These are phyloP conservation scores for Panicum hallii DNA, from an alignment of 202 grass and related monocot genomes.

Conservation along the genomic window DNA sequence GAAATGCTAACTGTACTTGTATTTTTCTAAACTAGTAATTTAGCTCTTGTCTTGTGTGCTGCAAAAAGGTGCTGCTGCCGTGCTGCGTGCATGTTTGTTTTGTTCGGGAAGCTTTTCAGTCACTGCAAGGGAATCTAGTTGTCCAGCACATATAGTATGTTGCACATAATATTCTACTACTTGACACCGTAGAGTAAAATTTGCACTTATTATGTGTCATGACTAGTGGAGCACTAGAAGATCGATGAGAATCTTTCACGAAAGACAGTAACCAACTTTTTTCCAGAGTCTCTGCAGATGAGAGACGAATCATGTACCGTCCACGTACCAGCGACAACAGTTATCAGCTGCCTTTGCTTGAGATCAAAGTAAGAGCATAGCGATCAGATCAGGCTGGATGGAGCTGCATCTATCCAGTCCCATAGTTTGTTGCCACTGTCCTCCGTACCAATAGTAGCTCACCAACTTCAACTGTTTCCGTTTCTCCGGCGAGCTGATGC, in stretches of 20 bases:
- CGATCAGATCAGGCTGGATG: not conserved
- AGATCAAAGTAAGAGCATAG: constrained; percentile 23
- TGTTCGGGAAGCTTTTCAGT: constrained; percentile 5
- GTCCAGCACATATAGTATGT: not conserved
- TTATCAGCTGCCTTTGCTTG: constrained; percentile 23
- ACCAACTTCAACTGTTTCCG: constrained; percentile 42
- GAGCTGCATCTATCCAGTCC: not conserved
- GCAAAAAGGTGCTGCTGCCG: not conserved
- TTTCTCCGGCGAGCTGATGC: not conserved
- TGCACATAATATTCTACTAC: not conserved
- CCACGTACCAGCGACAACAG: not conserved
- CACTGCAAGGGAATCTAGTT: constrained; percentile 42
- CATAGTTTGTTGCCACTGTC: not conserved
- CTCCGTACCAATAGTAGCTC: not conserved
- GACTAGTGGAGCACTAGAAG: not conserved
- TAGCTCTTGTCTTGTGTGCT: constrained; percentile 42
- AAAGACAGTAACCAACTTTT: not conserved
- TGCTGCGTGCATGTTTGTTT: constrained; percentile 28
- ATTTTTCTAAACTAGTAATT: not conserved
- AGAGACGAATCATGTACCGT: not conserved
- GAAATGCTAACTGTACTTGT: constrained; percentile 34
- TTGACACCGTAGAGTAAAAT: not conserved
- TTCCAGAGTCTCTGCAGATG: not conserved
- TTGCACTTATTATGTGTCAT: not conserved
- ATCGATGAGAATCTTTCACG: not conserved